A percentile compares a stretch with the other conserved stretches of the same genome.
These are phyloP conservation scores for Postia placenta DNA, from an alignment of 768 basidiomycete species.

Conservation along the genomic window DNA sequence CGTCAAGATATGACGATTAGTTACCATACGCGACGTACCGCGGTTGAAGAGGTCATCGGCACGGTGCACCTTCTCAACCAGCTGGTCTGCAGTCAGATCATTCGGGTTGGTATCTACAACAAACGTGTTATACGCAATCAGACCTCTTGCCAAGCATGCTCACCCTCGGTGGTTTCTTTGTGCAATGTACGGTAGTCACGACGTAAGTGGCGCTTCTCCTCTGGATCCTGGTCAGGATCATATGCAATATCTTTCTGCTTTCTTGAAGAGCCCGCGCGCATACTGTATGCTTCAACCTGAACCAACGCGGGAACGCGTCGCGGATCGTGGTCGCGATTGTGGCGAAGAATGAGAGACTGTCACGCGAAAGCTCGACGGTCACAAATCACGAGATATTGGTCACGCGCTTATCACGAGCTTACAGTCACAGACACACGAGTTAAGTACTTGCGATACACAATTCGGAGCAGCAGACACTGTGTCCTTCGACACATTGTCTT, in stretches of 20 bases:
- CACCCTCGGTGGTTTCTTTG: conserved; percentile 54
- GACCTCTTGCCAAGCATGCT: too few relatives aligned
- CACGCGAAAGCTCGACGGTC: background rate
- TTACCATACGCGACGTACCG: conserved; percentile 32
- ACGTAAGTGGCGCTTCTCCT: conserved; percentile 69
- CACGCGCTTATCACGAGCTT: too few relatives aligned
- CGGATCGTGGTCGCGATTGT: background rate
- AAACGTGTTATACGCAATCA: too few relatives aligned
- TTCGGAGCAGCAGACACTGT: too few relatives aligned
- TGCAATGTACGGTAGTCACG: conserved; percentile 67
- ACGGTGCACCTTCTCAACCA: conserved; percentile 48
- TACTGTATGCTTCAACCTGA: too few relatives aligned
- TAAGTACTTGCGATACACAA: too few relatives aligned
- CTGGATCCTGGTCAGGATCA: conserved; percentile 82
- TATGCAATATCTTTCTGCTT: conserved; percentile 28
- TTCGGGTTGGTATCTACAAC: too few relatives aligned
- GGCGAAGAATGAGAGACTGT: background rate
- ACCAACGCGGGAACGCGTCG: background rate
- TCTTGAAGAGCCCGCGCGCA: background rate
- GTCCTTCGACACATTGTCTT: too few relatives aligned
- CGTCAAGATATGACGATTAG: background rate
- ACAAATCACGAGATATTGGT: background rate
- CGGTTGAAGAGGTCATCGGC: conserved; percentile 61
- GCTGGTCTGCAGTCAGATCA: conserved; percentile 27
- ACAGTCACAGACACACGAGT: too few relatives aligned